Conservation (phyloP, 495 filamentous ascomycete genomes). For the Penicillium coffeae region DNA sequence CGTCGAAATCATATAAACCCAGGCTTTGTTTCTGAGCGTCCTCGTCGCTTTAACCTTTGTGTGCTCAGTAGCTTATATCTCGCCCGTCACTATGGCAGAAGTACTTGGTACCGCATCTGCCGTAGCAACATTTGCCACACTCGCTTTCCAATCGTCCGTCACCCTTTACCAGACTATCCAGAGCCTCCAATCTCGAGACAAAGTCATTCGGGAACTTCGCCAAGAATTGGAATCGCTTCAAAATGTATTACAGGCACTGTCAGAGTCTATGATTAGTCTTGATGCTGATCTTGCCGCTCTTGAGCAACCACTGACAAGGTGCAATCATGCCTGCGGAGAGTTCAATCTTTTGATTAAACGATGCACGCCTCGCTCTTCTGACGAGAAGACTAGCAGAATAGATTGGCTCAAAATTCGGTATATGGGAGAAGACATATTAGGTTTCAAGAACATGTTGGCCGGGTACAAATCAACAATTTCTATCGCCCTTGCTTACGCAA, state of each 20-base stretch:
- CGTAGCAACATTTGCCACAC: too few relatives aligned
- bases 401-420: slow-evolving; percentile 29
- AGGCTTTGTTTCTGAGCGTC: too few relatives aligned
- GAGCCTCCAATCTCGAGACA: slow-evolving; percentile 2
- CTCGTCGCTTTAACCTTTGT: too few relatives aligned
- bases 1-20: too few relatives aligned
- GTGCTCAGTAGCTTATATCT: too few relatives aligned
- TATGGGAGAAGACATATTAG: slow-evolving; percentile 26
- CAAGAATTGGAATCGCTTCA: slow-evolving; percentile 4
- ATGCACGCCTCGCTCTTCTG: background rate
- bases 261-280: background rate
- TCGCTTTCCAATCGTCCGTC: too few relatives aligned
- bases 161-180: too few relatives aligned
- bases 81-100: too few relatives aligned
- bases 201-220: slow-evolving; percentile 4
- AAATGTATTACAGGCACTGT: background rate
- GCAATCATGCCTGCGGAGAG: slow-evolving; percentile 1
- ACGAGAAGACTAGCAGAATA: slow-evolving; percentile 3
- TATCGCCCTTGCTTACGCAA: too few relatives aligned
- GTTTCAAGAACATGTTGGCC: slow-evolving; percentile 20
- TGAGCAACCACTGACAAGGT: slow-evolving; percentile 1
- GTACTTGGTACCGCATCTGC: too few relatives aligned
- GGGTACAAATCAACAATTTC: slow-evolving; percentile 31
- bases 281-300: background rate
- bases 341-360: background rate